Evolutionary conservation across 257 asterid genomes (phyloP), one percentile per base, ranked within the genome.

Genomic region (Verbascum thapsus): DNA sequence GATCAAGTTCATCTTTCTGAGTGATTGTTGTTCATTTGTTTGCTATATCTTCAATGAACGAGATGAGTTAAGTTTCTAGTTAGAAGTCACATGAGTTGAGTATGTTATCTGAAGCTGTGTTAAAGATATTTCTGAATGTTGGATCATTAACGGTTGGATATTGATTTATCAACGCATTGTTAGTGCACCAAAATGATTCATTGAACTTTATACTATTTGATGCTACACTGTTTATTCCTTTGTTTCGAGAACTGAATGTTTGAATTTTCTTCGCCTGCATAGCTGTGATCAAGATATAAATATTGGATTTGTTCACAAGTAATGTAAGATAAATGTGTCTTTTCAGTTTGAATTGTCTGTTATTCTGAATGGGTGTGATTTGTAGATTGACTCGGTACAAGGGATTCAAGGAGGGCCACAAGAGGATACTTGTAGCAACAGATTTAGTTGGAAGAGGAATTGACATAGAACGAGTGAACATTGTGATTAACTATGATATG

Each of bases 361-460:
- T 22, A 13, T 58, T 19, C 58, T 42, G 30, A 22, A 51, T 54
- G 53, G 52, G 52, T 69, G 55, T 38, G 26, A 16, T 39, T 47
- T 69, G 55, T 72, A 90, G 98, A 63, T 71, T 90, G 90, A 90
- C 95, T 10, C 82, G 98, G 37, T 90, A 90, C 89, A 90, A 90
- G 77, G 87, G 83, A 64, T 90, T 90, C 75, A 90, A 85, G 81
- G 98, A 90, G 76, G 98, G 98, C 42, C 96, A 87, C 13, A 90
- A 90, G 81, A 80, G 98, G 74, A 90, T 90, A 72, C 94, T 90
- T 2, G 98, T 83, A 12, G 98, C 98, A 38, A 90, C 98, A 8
- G 98, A 90, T 80, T 79, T 90, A 83, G 98, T 90, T 34, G 98
- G 98, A 34, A 79, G 98, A 78, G 98, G 98, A 63, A 90, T 90